Evolutionary conservation across 2,329 filamentous ascomycete genomes (phyloP).

Genomic region (Arthrobotrys sinensis): DNA sequence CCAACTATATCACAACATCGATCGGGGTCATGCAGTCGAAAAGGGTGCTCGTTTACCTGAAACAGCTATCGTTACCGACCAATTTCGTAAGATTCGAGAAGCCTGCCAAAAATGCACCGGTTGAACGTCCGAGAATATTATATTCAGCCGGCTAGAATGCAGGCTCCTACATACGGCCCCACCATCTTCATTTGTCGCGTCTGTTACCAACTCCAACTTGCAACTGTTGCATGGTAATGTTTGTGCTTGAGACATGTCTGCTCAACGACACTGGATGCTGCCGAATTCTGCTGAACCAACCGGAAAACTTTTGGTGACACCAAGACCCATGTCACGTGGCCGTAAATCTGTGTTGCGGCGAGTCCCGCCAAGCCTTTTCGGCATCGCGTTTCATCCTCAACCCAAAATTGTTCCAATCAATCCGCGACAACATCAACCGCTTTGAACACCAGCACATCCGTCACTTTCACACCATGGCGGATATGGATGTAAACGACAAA

Average conservation of each 20-base stretch:
- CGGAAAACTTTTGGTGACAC: background rate
- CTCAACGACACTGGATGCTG: no score
- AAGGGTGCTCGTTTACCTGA: constrained; percentile 48
- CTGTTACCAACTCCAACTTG: constrained; percentile 3
- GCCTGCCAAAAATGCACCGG: constrained; percentile 40
- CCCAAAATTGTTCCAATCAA: background rate
- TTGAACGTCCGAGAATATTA: constrained; percentile 27
- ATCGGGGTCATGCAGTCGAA: constrained; percentile 35
- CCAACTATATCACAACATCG: constrained; percentile 46
- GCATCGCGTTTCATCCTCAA: constrained; percentile 33
- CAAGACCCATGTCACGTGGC: constrained; percentile 8
- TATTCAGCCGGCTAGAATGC: constrained; percentile 42
- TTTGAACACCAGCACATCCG: background rate
- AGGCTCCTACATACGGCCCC: constrained; percentile 42
- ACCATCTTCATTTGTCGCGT: background rate
- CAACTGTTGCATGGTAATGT: background rate
- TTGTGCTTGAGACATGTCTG: background rate
- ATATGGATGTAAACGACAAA: constrained; percentile 52
- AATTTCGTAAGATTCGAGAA: constrained; percentile 50
- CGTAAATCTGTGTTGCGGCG: constrained; percentile 1
- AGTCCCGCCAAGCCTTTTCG: constrained; percentile 21
- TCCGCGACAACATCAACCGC: background rate
- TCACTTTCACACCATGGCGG: constrained; percentile 15
- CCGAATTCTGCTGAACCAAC: no score
- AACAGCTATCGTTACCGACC: constrained; percentile 52